phyloP scores from a whole-genome alignment of 1,139 yeast genomes.

The Lodderomyces margitis region DNA sequence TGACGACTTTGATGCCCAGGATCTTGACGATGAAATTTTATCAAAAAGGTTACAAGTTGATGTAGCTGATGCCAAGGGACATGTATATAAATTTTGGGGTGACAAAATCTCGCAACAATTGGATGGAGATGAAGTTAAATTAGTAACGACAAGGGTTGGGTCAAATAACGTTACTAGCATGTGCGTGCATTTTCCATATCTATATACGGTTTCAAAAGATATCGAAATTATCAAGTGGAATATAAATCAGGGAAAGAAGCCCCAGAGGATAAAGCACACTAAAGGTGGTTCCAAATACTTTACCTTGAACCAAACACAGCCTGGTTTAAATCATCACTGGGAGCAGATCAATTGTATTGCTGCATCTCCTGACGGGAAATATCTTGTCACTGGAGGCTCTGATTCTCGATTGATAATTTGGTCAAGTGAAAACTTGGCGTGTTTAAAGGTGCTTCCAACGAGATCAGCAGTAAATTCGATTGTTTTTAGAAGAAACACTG shows the following conservation, averaged over 20 bases:
- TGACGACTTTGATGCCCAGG: constrained; percentile 85
- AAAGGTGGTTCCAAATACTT: constrained; percentile 58
- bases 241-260: constrained; percentile 38
- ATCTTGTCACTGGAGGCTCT: constrained; percentile 85
- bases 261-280: constrained; percentile 60
- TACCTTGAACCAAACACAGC: constrained; percentile 35
- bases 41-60: constrained; percentile 79
- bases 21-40: constrained; percentile 82
- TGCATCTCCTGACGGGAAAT: constrained; percentile 83
- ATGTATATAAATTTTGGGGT: constrained; percentile 67
- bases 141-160: constrained; percentile 53
- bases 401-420: constrained; percentile 81
- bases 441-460: constrained; percentile 74
- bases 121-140: constrained; percentile 36
- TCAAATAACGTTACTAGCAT: constrained; percentile 56
- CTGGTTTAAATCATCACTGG: constrained; percentile 60
- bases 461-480: constrained; percentile 72
- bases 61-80: constrained; percentile 87
- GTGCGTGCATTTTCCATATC: constrained; percentile 53
- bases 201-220: constrained; percentile 85
- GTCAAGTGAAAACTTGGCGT: constrained; percentile 76
- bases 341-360: constrained; percentile 78
- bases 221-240: constrained; percentile 78
- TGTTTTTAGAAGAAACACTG: constrained; percentile 74
- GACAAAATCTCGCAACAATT: constrained; percentile 44